Conservation (phyloP, 192 early-diverging fungal genomes). For the Gigaspora rosea region DNA sequence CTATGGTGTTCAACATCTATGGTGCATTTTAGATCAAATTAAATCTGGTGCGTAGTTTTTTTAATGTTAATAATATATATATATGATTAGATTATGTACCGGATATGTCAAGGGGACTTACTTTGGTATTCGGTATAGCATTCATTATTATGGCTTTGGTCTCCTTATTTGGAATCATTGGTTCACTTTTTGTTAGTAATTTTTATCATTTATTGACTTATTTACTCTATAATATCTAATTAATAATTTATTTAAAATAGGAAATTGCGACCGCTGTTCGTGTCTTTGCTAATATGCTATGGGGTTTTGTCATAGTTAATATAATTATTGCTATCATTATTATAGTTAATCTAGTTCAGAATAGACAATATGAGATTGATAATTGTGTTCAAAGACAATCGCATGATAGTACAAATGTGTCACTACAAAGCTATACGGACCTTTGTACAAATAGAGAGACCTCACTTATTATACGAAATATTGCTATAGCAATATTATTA, state of each 20-base stretch:
- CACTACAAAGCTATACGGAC: too few relatives aligned
- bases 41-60: too few relatives aligned
- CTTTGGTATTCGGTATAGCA: not conserved
- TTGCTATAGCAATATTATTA: too few relatives aligned
- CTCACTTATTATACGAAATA: too few relatives aligned
- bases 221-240: not conserved
- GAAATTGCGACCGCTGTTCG: not conserved
- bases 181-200: not conserved
- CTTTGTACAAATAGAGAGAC: too few relatives aligned
- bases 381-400: not conserved
- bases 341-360: not conserved
- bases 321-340: not conserved
- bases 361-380: not conserved
- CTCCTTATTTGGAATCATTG: constrained; percentile 8
- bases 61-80: not conserved
- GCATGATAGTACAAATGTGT: too few relatives aligned
- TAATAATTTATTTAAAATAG: not conserved
- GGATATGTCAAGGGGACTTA: not conserved
- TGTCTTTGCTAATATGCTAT: not conserved
- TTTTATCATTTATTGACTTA: not conserved
- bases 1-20: too few relatives aligned
- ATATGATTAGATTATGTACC: not conserved
- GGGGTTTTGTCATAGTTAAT: not conserved
- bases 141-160: constrained; percentile 1
- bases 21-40: too few relatives aligned